Evolutionary conservation across 352 stramenopile species (phyloP), one percentile per base, ranked within the genome.

Genomic region (Phytopythium sindhum): DNA sequence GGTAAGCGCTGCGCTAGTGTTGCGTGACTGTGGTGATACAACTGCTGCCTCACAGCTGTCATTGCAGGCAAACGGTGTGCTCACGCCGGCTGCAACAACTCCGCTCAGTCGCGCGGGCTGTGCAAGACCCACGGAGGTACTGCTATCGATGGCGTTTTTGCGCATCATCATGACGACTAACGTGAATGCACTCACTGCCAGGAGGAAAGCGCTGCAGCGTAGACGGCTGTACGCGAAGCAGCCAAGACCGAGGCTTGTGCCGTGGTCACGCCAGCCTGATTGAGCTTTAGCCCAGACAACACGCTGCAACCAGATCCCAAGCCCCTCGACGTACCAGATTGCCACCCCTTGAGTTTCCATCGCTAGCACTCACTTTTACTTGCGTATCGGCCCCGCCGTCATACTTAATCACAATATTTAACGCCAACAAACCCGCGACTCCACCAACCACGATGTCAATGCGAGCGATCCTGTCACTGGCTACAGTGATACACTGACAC

Each of bases 121-220:
- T 96, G 88, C 77, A 96, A 96, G 67, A 93, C 72, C 39, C 88
- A 96, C 31, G 88, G 88, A 74, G 88, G 88, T 91, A 73, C n/a
- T 91, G 72, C n/a, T 21, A 7, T 37, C 21, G 0, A 17, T 6
- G 9, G 17, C 21, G 21, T 60, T 17, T 26, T 7, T 4, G 12
- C 12, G 17, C 10, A 9, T 17, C 12, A 1, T 2, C 24, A 41
- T 19, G 35, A 35, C 19, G 31, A 39, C 24, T 23, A 15, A 39
- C 10, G 23, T 57, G 54, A 21, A 8, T 35, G 11, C 8, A 24
- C 8, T 42, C 50, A 2, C 48, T 48, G 51, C 50, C 51, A 93
- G 84, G 84, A 24, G 84, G 85, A 31, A 91, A 93, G 64, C 69
- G 84, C 11, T 95, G 86, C 61, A 58, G 68, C 8, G 47, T 73